phyloP scores from a whole-genome alignment of 768 basidiomycete species.

The Agaricus blazei region DNA sequence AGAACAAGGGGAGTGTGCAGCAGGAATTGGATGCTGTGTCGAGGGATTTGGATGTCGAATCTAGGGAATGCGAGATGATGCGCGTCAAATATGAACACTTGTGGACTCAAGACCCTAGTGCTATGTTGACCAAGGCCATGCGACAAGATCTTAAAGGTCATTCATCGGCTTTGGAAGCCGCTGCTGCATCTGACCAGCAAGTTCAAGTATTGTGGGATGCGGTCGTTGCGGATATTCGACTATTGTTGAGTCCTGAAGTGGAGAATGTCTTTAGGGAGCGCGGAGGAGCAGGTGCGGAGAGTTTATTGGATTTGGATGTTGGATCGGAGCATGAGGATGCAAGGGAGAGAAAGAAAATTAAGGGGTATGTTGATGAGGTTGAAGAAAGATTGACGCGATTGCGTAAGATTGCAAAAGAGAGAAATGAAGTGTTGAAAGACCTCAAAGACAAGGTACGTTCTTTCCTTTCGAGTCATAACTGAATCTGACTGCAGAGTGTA shows the following conservation, averaged over 20 bases:
- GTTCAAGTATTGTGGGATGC: constrained; percentile 69
- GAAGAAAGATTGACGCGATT: constrained; percentile 75
- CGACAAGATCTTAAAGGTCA: constrained; percentile 80
- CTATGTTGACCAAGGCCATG: constrained; percentile 61
- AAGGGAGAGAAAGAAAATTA: constrained; percentile 63
- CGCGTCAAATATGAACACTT: constrained; percentile 81
- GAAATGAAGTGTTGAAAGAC: constrained; percentile 85
- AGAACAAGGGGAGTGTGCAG: constrained; percentile 53
- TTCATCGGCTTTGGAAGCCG: constrained; percentile 55
- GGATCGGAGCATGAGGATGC: constrained; percentile 58
- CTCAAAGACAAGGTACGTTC: constrained; percentile 85
- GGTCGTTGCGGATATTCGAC: constrained; percentile 56
- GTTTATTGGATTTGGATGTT: constrained; percentile 64
- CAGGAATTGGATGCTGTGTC: constrained; percentile 57
- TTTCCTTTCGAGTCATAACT: neutral
- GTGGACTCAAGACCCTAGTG: constrained; percentile 85
- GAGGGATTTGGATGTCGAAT: constrained; percentile 75
- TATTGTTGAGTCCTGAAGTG: constrained; percentile 54
- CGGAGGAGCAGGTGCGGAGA: constrained; percentile 29
- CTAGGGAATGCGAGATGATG: constrained; percentile 82
- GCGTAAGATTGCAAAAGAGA: constrained; percentile 79
- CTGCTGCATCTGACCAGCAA: constrained; percentile 73
- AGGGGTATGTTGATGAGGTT: constrained; percentile 62
- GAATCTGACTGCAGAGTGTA: constrained; percentile 22
- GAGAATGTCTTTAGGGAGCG: constrained; percentile 62